phyloP scores from a whole-genome alignment of 306 rosid genomes.

The Quercus aquifolioides region DNA sequence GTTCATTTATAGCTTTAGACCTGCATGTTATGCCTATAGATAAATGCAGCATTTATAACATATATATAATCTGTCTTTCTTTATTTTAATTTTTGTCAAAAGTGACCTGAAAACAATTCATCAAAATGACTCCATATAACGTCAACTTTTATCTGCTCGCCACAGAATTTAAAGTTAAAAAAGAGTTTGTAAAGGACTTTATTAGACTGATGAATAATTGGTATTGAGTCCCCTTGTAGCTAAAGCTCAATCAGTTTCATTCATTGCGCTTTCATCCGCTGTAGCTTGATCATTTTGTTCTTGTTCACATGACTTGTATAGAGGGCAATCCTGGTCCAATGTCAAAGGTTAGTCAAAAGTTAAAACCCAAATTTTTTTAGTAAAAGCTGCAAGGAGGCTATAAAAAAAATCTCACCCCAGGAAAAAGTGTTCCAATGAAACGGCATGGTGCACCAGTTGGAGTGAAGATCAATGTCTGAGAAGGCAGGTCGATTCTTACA shows the following conservation, averaged over 20 bases:
- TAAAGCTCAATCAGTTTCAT: background rate
- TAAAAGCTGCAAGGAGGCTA: background rate
- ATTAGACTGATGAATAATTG: background rate
- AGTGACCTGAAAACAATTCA: too few relatives aligned
- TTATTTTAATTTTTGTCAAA: too few relatives aligned
- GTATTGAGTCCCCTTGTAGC: background rate
- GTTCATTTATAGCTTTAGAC: too few relatives aligned
- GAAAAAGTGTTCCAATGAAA: slow-evolving; percentile 20
- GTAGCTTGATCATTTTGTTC: background rate
- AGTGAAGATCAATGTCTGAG: slow-evolving; percentile 5
- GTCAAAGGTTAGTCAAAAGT: background rate
- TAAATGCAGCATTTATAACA: too few relatives aligned
- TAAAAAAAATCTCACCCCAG: slow-evolving; percentile 2
- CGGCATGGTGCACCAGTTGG: background rate
- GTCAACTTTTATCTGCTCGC: background rate
- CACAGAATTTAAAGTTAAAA: background rate
- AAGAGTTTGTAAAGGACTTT: background rate
- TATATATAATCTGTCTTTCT: too few relatives aligned
- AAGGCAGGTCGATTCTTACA: slow-evolving; percentile 3
- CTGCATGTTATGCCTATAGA: too few relatives aligned
- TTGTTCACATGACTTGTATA: background rate
- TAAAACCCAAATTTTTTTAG: background rate
- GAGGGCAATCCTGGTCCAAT: background rate
- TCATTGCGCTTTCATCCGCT: background rate
- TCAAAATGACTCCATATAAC: too few relatives aligned